phyloP scores from a whole-genome alignment of 257 asterid species.

The Solanum rostratum region DNA sequence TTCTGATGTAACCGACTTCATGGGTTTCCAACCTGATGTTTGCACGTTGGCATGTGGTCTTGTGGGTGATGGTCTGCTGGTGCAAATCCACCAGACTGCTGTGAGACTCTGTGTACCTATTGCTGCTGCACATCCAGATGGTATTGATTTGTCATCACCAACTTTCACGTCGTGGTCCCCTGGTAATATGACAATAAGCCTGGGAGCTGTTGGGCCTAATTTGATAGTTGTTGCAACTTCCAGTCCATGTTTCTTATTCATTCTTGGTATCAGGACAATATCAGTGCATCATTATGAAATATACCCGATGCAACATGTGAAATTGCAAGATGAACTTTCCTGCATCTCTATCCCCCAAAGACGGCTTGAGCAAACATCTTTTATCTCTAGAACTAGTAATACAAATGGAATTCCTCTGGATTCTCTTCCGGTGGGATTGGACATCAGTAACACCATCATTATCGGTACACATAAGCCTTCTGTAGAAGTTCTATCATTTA shows the following conservation, averaged over 20 bases:
- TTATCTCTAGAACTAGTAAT: constrained; percentile 19
- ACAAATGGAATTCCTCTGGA: constrained; percentile 15
- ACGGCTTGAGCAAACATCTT: constrained; percentile 20
- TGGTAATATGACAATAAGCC: constrained; percentile 54
- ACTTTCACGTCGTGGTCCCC: constrained; percentile 66
- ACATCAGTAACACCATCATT: constrained; percentile 38
- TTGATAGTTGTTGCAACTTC: constrained; percentile 78
- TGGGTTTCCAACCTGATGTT: constrained; percentile 77
- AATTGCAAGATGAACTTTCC: constrained; percentile 78
- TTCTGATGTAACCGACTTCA: constrained; percentile 83
- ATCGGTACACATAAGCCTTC: constrained; percentile 97
- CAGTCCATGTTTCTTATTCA: constrained; percentile 59
- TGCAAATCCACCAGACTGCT: constrained; percentile 72
- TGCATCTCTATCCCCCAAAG: constrained; percentile 75
- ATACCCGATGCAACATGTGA: constrained; percentile 61
- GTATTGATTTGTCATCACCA: constrained; percentile 48
- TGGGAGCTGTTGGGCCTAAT: constrained; percentile 88
- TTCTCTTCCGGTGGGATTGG: constrained; percentile 23
- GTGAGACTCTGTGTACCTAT: constrained; percentile 74
- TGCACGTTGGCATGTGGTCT: constrained; percentile 95
- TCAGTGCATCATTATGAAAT: constrained; percentile 36
- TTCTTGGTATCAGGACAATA: constrained; percentile 62
- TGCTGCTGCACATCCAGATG: constrained; percentile 38
- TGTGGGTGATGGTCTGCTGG: constrained; percentile 66
- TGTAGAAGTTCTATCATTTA: constrained; percentile 70